Evolutionary conservation across 352 stramenopile genomes (phyloP), one percentile per base, ranked within the genome.

Genomic region (Globisporangium emineosum): DNA sequence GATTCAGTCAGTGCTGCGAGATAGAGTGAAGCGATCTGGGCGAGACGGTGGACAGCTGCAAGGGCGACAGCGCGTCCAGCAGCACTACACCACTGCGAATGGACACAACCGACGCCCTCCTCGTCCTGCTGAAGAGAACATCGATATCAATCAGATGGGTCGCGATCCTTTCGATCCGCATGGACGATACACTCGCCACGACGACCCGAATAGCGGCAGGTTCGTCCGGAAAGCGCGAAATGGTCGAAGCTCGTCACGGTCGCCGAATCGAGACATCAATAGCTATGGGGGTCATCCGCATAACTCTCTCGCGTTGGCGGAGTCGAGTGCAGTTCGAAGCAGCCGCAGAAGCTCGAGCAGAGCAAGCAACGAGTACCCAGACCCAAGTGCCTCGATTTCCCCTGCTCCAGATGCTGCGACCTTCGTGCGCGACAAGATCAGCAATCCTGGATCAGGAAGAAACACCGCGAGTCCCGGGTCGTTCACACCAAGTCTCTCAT

Each of bases 1-100:
- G 54, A 81, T 87, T 35, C 73, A 85, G 43, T 60, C 57, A 33
- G 67, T 83, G 29, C 61, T 87, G 19, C 65, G 74, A 40, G 43
- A 58, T 13, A 17, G 42, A 45, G 5, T 33, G n/a, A 51, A 63
- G 23, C n/a, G 43, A 19, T n/a, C 15, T 45, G 19, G 3, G 27
- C 55, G 55, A 19, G 30, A 61, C 6, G 13, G 12, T 7, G 27
- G 10, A 3, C 29, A n/a, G 17, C 7, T 32, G 29, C 40, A 52
- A 53, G 27, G 23, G 15, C 29, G 25, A 63, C 57, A 55, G 13
- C 43, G 52, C 13, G 30, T 35, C 17, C 52, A 58, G n/a, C 19
- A 33, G 5, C 30, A 58, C 8, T 45, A 45, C 52, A 23, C 19
- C 27, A 52, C 45, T 23, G 5, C 10, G 33, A 63, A 55, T 63